Evolutionary conservation across 805 yeast species (phyloP).

Genomic region (Cyberlindnera maritima): DNA sequence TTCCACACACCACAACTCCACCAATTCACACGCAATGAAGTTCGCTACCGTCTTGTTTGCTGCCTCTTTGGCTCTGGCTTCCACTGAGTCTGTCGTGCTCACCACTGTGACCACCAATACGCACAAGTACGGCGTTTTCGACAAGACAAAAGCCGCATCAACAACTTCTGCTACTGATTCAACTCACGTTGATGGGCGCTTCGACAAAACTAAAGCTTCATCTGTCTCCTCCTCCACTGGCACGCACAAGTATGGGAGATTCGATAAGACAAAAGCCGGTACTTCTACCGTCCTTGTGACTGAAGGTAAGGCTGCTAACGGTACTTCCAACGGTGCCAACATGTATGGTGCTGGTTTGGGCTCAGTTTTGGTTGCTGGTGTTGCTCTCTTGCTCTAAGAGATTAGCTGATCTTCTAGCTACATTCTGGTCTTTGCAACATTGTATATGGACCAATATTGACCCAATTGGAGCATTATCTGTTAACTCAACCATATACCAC

Average conservation of each 20-base stretch:
- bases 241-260: slow-evolving; percentile 58
- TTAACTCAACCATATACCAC: not conserved
- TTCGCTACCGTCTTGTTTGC: slow-evolving; percentile 20
- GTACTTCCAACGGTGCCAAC: slow-evolving; percentile 26
- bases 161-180: slow-evolving; percentile 36
- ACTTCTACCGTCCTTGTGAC: slow-evolving; percentile 10
- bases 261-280: slow-evolving; percentile 42
- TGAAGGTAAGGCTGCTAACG: slow-evolving; percentile 29
- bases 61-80: slow-evolving; percentile 24
- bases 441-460: not conserved
- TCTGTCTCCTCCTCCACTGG: slow-evolving; percentile 31
- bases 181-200: slow-evolving; percentile 58
- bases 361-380: slow-evolving; percentile 50
- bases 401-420: not conserved
- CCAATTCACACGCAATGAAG: slow-evolving; percentile 18
- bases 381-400: slow-evolving; percentile 41
- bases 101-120: slow-evolving; percentile 37
- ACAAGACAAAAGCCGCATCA: slow-evolving; percentile 41
- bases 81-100: slow-evolving; percentile 22
- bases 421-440: not conserved
- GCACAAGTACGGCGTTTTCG: slow-evolving; percentile 55
- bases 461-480: not conserved
- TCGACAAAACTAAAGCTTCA: slow-evolving; percentile 44
- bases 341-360: slow-evolving; percentile 36
- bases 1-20: not conserved